Evolutionary conservation across 495 filamentous ascomycete species (phyloP).

Genomic region (Aspergillus incahuasiensis): DNA sequence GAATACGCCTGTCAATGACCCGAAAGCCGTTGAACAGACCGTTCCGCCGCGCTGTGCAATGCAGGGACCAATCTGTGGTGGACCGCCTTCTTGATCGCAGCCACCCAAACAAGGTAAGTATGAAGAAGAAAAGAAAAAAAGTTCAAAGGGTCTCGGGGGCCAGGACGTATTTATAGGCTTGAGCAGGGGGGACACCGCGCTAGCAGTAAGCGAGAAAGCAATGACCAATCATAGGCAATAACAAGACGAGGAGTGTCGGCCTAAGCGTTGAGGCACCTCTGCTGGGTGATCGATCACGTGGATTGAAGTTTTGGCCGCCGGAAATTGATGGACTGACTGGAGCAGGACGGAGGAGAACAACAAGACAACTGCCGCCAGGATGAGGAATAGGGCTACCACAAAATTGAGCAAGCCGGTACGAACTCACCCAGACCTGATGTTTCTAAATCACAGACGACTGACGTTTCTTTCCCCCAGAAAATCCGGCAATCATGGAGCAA

Average conservation of each 20-base stretch:
- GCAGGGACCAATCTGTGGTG: constrained; percentile 62
- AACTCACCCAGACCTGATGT: constrained; percentile 5
- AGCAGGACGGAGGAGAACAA: constrained; percentile 4
- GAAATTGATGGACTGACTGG: constrained; percentile 9
- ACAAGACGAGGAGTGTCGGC: background rate
- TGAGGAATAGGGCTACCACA: constrained; percentile 48
- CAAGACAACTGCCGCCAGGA: constrained; percentile 24
- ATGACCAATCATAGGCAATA: constrained; percentile 12
- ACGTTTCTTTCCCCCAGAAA: constrained; percentile 54
- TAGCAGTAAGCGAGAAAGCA: constrained; percentile 31
- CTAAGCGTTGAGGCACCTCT: constrained; percentile 6
- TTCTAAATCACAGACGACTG: background rate
- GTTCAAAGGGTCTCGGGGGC: constrained; percentile 19
- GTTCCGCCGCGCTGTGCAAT: constrained; percentile 73
- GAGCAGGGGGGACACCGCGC: constrained; percentile 9
- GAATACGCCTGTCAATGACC: constrained; percentile 69
- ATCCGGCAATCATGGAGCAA: constrained; percentile 96
- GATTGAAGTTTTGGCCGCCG: constrained; percentile 33
- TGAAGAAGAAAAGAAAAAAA: constrained; percentile 55
- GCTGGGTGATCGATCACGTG: constrained; percentile 28
- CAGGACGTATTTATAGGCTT: constrained; percentile 24
- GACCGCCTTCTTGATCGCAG: constrained; percentile 58
- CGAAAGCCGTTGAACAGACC: constrained; percentile 63
- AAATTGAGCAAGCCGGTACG: constrained; percentile 40
- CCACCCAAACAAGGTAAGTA: constrained; percentile 70